Evolutionary conservation across 2,329 filamentous ascomycete species (phyloP), one percentile per base, ranked within the genome.

Genomic region (Pseudogymnoascus sp.): DNA sequence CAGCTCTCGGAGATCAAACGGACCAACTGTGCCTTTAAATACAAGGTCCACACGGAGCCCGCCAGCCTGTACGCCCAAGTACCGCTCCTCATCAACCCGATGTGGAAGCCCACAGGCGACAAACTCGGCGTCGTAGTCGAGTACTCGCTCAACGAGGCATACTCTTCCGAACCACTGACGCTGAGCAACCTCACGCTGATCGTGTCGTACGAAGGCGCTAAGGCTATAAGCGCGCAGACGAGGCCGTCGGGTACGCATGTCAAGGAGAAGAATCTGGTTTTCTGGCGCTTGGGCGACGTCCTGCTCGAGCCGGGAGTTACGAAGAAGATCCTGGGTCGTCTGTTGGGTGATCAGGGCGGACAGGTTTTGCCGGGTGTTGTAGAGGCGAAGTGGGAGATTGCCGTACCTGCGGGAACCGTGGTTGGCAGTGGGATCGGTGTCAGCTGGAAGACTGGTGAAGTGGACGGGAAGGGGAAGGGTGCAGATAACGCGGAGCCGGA

Each of bases 11-110:
- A 88, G 73, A 83, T 97, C 68, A 78, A 81, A 66, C 86, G 88
- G 70, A 88, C 90, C 1, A 84, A 88, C 0, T 87, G 93, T 6
- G 93, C 89, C 6, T 98, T 99, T 79, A 96, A 95, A 65, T 99
- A 98, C 76, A 90, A 93, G 71, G 81, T 97, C 10, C 90, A 95
- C 69, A 77, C 90, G 31, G 87, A 92, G 34, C 80, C 84, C 16
- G 73, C 77, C 37, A 81, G 80, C 64, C 74, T 83, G 13, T 77
- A 81, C 8, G 72, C 79, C 4, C 83, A 85, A 69, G 83, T 83
- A 8, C 88, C 88, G 0, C 76, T 90, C 11, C 78, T 88, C 16
- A 77, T 90, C 51, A 83, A 80, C 1, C 83, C 86, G 16, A 62
- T 68, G 10, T 97, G 93, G 92, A 96, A 93, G 73, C 81, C 90